These are phyloP conservation scores for Aspergillus vadensis DNA, from an alignment of 2,329 filamentous ascomycete genomes.

Conservation along the genomic window DNA sequence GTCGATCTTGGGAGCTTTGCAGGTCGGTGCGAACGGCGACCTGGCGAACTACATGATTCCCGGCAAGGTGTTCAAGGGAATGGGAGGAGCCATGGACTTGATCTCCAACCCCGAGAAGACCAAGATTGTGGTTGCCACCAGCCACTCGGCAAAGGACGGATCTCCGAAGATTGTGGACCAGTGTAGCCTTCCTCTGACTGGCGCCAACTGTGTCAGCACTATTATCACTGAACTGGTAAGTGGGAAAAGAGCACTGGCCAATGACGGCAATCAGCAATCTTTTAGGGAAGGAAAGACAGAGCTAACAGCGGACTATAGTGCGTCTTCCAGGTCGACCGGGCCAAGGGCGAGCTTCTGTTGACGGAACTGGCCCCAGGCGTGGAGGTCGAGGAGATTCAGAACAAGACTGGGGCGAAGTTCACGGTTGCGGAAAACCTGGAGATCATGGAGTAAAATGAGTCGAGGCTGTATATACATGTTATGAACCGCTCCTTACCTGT, in stretches of 20 bases:
- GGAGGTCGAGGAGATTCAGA: slow-evolving; percentile 66
- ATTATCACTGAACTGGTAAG: slow-evolving; percentile 73
- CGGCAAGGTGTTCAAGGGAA: slow-evolving; percentile 82
- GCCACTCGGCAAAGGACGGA: slow-evolving; percentile 70
- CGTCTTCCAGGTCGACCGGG: slow-evolving; percentile 73
- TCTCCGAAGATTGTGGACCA: slow-evolving; percentile 66
- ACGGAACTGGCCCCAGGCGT: slow-evolving; percentile 72
- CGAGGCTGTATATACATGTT: background rate
- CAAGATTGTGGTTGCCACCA: slow-evolving; percentile 71
- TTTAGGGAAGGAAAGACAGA: background rate
- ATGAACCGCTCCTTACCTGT: background rate
- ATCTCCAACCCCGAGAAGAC: slow-evolving; percentile 71
- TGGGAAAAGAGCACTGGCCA: slow-evolving; percentile 18
- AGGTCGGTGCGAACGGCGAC: slow-evolving; percentile 77
- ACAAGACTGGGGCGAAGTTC: slow-evolving; percentile 72
- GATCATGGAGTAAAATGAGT: slow-evolving; percentile 46
- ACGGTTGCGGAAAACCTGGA: slow-evolving; percentile 61
- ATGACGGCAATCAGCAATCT: background rate
- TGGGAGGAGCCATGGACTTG: slow-evolving; percentile 77
- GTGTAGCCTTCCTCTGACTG: slow-evolving; percentile 67
- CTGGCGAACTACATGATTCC: slow-evolving; percentile 90
- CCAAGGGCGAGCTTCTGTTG: slow-evolving; percentile 49
- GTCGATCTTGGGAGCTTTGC: slow-evolving; percentile 78
- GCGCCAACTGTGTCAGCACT: slow-evolving; percentile 67
- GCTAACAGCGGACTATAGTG: slow-evolving; percentile 54